Evolutionary conservation across 1,284 basidiomycete species (phyloP), one percentile per base, ranked within the genome.

Genomic region (Marasmius fiardii): DNA sequence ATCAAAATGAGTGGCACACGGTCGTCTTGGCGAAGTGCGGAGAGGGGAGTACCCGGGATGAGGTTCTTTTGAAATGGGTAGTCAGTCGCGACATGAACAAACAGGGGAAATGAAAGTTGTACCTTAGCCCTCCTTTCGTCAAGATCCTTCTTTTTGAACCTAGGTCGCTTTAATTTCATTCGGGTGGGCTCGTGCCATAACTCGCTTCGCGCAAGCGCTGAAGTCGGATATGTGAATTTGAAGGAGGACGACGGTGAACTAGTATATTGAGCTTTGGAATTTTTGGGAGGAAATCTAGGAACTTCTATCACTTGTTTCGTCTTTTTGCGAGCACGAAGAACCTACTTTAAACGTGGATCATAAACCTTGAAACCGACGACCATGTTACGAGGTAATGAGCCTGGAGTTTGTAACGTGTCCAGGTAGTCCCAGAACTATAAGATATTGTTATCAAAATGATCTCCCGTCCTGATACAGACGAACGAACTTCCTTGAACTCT

Each of bases 1-100:
- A 95, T 80, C 35, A 97, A 77, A 33, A 97, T 71, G 45, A 94
- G 70, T 0, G 95, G 92, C 5, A 97, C 74, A 12, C 87, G 84
- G 67, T 92, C 84, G 66, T 97, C 95, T 61, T 90, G 78, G 2
- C 80, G 79, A 6, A 79, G 72, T 0, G 91, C 76, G 12, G 75
- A 73, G 0, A 97, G 79, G 4, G 74, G 71, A 0, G 82, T 87
- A 1, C 94, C 94, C 1, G 94, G 94, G 2, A 93, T 72, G 5
- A 85, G 74, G 59, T 86, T 92, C 60, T 23, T 56, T 44, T 43
- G 41, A 34, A 51, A 20, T 51, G 28, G 56, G 26, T 20, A 48
- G 23, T 21, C 53, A 57, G 43, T 23, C 45, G 12, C 50, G 11
- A 34, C 20, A 39, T 26, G 12, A 10, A 53, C 43, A 52, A 39